Evolutionary conservation across 78 protist species (phyloP), one percentile per base, ranked within the genome.

Genomic region (Cavenderia fasciculata): DNA sequence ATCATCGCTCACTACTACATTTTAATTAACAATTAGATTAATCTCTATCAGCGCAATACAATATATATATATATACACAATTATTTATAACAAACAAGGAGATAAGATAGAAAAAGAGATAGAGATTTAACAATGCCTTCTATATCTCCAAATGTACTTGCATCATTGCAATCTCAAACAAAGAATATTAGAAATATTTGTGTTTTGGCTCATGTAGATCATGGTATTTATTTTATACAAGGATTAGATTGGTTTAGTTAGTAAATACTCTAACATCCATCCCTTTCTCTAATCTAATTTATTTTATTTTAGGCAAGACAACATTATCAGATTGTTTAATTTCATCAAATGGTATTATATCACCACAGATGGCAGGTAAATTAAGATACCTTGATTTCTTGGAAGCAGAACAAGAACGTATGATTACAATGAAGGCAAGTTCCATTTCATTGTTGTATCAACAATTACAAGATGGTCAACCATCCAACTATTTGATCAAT

Each of bases 131-230:
- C 10, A 54, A 78, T 78, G 59, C 51, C 85, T 1, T 59, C 62
- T 1, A 76, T 62, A 23, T 44, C 70, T 38, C 72, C 77, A 51
- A n/a, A 19, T 1, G 16, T 82, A 56, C 47, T 82, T 31, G 74
- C 72, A 21, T 38, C 56, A 29, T 44, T 92, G 34, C 95, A 92
- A 63, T 41, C 61, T 16, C 36, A 49, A 23, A 63, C 92, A 11
- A 4, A 43, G 2, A 69, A 65, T 36, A 84, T 96, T 36, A 91
- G 99, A 16, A 97, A 97, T 63, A 52, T 97, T 23, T 97, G 98
- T 47, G 92, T 98, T 54, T 46, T 98, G 0, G 99, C 99, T 18
- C 99, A 98, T 85, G 99, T 98, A 0, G 99, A 98, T 89, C 99
- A 98, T 71, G 99, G 98, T 74, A 92, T n/a, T n/a, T n/a, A n/a